phyloP scores from a whole-genome alignment of 768 basidiomycete species.

The Agrocybe chaxingu region DNA sequence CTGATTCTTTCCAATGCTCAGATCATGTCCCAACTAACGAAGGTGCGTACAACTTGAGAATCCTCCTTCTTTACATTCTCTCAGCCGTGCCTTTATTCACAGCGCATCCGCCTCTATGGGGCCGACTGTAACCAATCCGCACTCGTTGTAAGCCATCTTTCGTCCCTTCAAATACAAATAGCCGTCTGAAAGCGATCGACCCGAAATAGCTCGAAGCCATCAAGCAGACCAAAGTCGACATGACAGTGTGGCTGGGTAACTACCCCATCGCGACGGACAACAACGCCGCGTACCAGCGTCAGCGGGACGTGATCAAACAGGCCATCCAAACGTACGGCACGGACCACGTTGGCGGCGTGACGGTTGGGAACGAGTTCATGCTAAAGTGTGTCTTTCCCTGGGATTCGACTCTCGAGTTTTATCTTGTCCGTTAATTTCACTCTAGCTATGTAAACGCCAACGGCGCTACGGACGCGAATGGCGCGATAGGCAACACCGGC shows the following conservation, averaged over 20 bases:
- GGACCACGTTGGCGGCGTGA: conserved; percentile 73
- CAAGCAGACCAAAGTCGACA: conserved; percentile 81
- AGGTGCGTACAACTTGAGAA: conserved; percentile 28
- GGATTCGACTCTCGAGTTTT: background rate
- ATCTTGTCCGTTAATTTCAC: background rate
- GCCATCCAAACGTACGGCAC: conserved; percentile 79
- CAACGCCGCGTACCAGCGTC: conserved; percentile 66
- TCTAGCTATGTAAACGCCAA: conserved; percentile 56
- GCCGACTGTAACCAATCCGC: conserved; percentile 84
- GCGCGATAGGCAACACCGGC: conserved; percentile 55
- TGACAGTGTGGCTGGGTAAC: conserved; percentile 77
- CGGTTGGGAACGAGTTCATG: conserved; percentile 92
- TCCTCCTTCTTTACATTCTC: background rate
- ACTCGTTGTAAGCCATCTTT: conserved; percentile 50
- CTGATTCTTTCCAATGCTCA: conserved; percentile 24
- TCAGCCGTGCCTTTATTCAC: background rate
- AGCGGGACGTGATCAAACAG: conserved; percentile 60
- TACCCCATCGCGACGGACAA: conserved; percentile 64
- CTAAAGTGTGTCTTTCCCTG: conserved; percentile 50
- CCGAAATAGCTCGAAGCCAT: conserved; percentile 74
- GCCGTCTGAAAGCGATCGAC: background rate
- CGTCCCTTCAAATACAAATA: background rate
- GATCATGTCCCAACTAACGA: conserved; percentile 85
- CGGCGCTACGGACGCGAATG: conserved; percentile 52
- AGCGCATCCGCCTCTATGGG: conserved; percentile 81